Evolutionary conservation across 2,329 filamentous ascomycete genomes (phyloP).

Genomic region (Aspergillus piperis): DNA sequence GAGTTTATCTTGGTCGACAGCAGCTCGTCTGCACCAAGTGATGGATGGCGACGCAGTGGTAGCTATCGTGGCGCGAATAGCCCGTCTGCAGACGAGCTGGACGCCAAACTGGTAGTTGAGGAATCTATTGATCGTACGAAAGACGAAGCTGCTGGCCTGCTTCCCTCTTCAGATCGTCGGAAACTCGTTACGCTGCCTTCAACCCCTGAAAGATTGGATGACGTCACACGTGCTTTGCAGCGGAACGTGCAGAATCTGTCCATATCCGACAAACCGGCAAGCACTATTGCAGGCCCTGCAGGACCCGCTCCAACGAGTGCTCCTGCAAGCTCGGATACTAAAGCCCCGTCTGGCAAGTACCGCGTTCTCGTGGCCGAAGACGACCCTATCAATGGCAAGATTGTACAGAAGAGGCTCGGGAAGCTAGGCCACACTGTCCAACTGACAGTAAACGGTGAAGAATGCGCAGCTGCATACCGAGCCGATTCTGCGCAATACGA

Average conservation of each 20-base stretch:
- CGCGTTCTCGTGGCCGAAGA: slow-evolving; percentile 79
- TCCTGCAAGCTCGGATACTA: not conserved
- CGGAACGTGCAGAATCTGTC: not conserved
- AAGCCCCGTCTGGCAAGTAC: slow-evolving; percentile 4
- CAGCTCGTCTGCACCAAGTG: slow-evolving; percentile 8
- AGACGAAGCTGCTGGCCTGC: not conserved
- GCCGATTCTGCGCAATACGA: slow-evolving; percentile 68
- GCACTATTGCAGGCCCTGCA: not conserved
- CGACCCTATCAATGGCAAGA: slow-evolving; percentile 83
- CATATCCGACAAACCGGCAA: not conserved
- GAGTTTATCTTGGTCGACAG: slow-evolving; percentile 43
- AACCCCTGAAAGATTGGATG: not conserved
- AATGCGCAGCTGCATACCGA: slow-evolving; percentile 72
- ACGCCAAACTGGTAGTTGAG: slow-evolving; percentile 23
- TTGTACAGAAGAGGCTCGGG: slow-evolving; percentile 77
- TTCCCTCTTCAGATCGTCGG: not conserved
- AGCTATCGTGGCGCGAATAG: slow-evolving; percentile 6
- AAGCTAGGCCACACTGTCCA: slow-evolving; percentile 72
- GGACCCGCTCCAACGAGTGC: not conserved
- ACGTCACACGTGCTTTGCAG: not conserved
- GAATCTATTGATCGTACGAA: not conserved
- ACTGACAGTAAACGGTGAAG: slow-evolving; percentile 79
- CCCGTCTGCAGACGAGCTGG: slow-evolving; percentile 1
- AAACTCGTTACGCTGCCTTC: not conserved
- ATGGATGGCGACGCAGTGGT: not conserved